Evolutionary conservation across 2,329 filamentous ascomycete genomes (phyloP).

Genomic region (Lasiodiplodia sp.): DNA sequence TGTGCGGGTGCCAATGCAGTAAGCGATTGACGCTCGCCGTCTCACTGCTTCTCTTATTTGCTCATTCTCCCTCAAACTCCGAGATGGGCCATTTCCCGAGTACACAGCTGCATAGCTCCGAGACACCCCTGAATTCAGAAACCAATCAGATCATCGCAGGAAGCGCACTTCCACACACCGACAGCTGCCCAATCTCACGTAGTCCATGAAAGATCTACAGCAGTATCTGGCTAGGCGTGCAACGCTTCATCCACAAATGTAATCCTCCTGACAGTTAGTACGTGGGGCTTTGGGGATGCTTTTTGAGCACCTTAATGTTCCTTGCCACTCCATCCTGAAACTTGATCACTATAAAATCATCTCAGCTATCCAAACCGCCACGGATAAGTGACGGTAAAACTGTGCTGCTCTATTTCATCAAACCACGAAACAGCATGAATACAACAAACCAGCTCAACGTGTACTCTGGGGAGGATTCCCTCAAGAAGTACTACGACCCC

Average conservation of each 20-base stretch:
- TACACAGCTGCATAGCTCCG: not conserved
- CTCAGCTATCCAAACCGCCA: not conserved
- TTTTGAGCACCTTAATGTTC: slow-evolving; percentile 23
- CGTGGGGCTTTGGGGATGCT: not conserved
- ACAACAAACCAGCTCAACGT: slow-evolving; percentile 58
- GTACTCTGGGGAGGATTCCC: slow-evolving; percentile 64
- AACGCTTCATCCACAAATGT: slow-evolving; percentile 8
- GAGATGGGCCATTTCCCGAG: not conserved
- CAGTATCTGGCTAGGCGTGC: not conserved
- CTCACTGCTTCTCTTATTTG: slow-evolving; percentile 11
- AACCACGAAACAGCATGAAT: not conserved
- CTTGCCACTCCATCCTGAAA: not conserved
- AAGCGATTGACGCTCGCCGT: not conserved
- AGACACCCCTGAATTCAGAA: not conserved
- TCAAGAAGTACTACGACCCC: slow-evolving; percentile 67
- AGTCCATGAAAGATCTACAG: slow-evolving; percentile 32
- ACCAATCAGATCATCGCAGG: not conserved
- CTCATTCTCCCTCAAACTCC: slow-evolving; percentile 8
- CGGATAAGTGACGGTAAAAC: not conserved
- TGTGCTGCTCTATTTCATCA: not conserved
- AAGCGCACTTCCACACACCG: not conserved
- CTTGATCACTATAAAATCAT: not conserved
- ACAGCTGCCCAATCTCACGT: slow-evolving; percentile 5
- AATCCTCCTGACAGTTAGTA: not conserved
- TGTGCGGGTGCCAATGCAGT: not conserved